A percentile compares a stretch with the other conserved stretches of the same genome.
These are phyloP conservation scores for Podaxis sp. DNA, from an alignment of 768 basidiomycete genomes.

Conservation along the genomic window DNA sequence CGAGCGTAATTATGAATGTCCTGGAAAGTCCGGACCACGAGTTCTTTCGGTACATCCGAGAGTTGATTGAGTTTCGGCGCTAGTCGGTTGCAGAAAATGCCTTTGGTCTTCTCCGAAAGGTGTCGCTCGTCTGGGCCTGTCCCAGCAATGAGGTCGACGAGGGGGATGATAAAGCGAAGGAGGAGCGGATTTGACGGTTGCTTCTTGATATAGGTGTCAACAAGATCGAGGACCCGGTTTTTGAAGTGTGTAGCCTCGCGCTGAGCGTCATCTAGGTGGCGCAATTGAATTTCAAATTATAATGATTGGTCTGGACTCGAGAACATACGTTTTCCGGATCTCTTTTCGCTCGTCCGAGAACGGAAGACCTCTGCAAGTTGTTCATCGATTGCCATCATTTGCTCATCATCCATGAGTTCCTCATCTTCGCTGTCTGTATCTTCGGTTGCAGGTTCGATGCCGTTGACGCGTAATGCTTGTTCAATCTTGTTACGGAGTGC, in stretches of 20 bases:
- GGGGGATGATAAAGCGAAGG: slow-evolving; percentile 66
- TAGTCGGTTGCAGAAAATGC: slow-evolving; percentile 72
- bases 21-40: slow-evolving; percentile 45
- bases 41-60: slow-evolving; percentile 47
- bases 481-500: slow-evolving; percentile 70
- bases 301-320: neutral
- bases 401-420: slow-evolving; percentile 90
- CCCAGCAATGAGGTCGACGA: slow-evolving; percentile 71
- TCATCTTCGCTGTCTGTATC: slow-evolving; percentile 60
- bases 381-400: slow-evolving; percentile 96
- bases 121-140: slow-evolving; percentile 79
- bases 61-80: slow-evolving; percentile 66
- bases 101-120: slow-evolving; percentile 83
- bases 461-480: slow-evolving; percentile 59
- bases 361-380: slow-evolving; percentile 88
- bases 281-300: neutral
- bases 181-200: slow-evolving; percentile 72
- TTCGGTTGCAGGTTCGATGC: slow-evolving; percentile 53
- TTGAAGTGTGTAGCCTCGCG: slow-evolving; percentile 95
- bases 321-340: slow-evolving; percentile 60
- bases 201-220: slow-evolving; percentile 80
- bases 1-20: slow-evolving; percentile 74
- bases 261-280: slow-evolving; percentile 57
- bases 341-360: slow-evolving; percentile 57
- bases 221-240: slow-evolving; percentile 91